Percentiles rank a stretch among this genome's conserved stretches.
These are phyloP conservation scores for Hirschfeldia incana DNA, from an alignment of 345 rosid genomes.

Conservation along the genomic window DNA sequence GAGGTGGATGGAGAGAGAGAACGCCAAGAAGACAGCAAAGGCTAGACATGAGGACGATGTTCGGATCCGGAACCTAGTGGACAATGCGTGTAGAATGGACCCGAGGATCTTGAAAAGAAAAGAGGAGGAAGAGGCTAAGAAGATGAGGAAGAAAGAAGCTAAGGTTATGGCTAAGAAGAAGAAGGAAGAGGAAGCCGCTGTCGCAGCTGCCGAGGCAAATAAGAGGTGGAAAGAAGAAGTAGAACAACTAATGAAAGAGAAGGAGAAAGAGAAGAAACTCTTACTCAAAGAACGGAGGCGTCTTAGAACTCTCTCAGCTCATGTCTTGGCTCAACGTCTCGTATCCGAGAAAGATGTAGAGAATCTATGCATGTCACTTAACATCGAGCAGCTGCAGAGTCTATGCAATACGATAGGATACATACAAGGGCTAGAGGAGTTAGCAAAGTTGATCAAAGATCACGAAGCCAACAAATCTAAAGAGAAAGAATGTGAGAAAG, in stretches of 20 bases:
- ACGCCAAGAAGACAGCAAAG: slow-evolving; percentile 74
- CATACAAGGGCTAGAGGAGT: slow-evolving; percentile 57
- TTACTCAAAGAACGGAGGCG: slow-evolving; percentile 82
- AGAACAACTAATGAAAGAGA: slow-evolving; percentile 69
- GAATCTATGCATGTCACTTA: slow-evolving; percentile 74
- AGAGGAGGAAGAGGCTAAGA: slow-evolving; percentile 82
- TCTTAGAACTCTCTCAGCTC: slow-evolving; percentile 76
- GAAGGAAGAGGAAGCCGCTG: slow-evolving; percentile 92
- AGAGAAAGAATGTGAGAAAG: slow-evolving; percentile 49
- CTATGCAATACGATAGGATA: slow-evolving; percentile 71
- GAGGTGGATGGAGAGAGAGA: slow-evolving; percentile 99
- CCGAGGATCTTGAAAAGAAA: slow-evolving; percentile 81
- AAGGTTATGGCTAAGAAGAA: slow-evolving; percentile 74
- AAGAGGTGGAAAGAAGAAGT: slow-evolving; percentile 71
- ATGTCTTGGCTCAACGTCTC: slow-evolving; percentile 52
- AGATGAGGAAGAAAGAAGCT: slow-evolving; percentile 80
- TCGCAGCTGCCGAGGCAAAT: slow-evolving; percentile 88
- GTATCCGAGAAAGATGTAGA: slow-evolving; percentile 74
- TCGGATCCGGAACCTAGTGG: slow-evolving; percentile 83
- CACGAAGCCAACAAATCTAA: slow-evolving; percentile 39
- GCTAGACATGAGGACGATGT: slow-evolving; percentile 95
- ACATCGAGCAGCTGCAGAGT: slow-evolving; percentile 59
- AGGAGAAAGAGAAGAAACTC: slow-evolving; percentile 93
- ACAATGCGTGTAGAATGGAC: slow-evolving; percentile 88
- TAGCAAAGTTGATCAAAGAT: slow-evolving; percentile 61